phyloP scores from a whole-genome alignment of 257 asterid genomes.

The Ilex asprella region DNA sequence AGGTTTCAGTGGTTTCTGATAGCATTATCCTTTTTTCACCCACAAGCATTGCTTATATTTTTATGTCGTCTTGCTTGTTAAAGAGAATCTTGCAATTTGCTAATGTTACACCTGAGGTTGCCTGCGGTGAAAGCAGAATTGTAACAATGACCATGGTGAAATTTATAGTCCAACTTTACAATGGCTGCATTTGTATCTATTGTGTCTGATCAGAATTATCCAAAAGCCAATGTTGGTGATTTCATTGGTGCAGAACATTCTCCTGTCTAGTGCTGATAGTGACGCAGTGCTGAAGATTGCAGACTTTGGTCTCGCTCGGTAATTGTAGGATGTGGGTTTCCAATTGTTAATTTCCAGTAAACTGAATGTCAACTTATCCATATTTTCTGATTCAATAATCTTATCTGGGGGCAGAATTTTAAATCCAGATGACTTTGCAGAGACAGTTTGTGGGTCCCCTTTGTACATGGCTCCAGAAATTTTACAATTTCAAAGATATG shows the following conservation, averaged over 20 bases:
- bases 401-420: slow-evolving; percentile 29
- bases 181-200: not conserved
- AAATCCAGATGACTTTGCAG: slow-evolving; percentile 29
- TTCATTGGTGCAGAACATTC: slow-evolving; percentile 36
- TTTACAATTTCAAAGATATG: slow-evolving; percentile 42
- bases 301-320: slow-evolving; percentile 62
- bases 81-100: too few species aligned
- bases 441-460: slow-evolving; percentile 47
- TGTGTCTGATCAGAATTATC: not conserved
- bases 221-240: not conserved
- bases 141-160: too few species aligned
- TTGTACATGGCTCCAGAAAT: slow-evolving; percentile 60
- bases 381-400: slow-evolving; percentile 4
- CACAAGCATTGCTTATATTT: too few species aligned
- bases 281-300: slow-evolving; percentile 45
- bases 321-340: slow-evolving; percentile 1
- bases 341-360: not conserved
- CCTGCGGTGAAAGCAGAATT: too few species aligned
- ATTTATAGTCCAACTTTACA: not conserved
- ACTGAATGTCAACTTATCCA: not conserved
- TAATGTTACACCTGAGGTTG: too few species aligned
- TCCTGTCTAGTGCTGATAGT: slow-evolving; percentile 27
- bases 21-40: too few species aligned
- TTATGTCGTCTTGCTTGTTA: too few species aligned
- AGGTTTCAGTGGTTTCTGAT: too few species aligned